Evolutionary conservation across 768 basidiomycete species (phyloP).

Genomic region (Collybiopsis luxurians): DNA sequence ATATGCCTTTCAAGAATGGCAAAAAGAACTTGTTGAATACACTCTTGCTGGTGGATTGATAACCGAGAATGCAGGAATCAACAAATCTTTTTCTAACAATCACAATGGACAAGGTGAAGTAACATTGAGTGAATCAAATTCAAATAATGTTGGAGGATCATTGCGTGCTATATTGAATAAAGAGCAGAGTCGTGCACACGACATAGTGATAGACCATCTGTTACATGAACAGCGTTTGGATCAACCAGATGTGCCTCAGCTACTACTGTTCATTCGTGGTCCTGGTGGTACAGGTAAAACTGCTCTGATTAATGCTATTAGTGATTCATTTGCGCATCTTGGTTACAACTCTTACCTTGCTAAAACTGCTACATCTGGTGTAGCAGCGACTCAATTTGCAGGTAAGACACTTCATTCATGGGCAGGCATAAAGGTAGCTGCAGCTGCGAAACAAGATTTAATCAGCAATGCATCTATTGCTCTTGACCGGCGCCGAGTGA

Average conservation of each 20-base stretch:
- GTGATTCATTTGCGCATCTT: constrained; percentile 18
- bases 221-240: constrained; percentile 18
- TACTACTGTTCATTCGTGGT: constrained; percentile 35
- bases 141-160: too few relatives aligned
- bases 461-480: neutral
- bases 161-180: neutral
- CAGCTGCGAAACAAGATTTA: neutral
- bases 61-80: neutral
- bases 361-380: constrained; percentile 31
- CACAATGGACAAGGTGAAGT: neutral
- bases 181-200: constrained; percentile 21
- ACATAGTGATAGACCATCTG: constrained; percentile 29
- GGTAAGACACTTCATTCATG: constrained; percentile 28
- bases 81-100: neutral
- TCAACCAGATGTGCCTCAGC: constrained; percentile 16
- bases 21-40: neutral
- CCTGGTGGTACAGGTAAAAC: constrained; percentile 34
- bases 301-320: constrained; percentile 29
- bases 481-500: neutral
- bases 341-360: constrained; percentile 15
- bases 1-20: neutral
- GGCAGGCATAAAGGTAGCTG: constrained; percentile 10
- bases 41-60: neutral
- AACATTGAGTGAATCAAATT: too few relatives aligned
- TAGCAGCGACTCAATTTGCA: constrained; percentile 32